Evolutionary conservation across 352 stramenopile species (phyloP).

Genomic region (Globisporangium nodosum): DNA sequence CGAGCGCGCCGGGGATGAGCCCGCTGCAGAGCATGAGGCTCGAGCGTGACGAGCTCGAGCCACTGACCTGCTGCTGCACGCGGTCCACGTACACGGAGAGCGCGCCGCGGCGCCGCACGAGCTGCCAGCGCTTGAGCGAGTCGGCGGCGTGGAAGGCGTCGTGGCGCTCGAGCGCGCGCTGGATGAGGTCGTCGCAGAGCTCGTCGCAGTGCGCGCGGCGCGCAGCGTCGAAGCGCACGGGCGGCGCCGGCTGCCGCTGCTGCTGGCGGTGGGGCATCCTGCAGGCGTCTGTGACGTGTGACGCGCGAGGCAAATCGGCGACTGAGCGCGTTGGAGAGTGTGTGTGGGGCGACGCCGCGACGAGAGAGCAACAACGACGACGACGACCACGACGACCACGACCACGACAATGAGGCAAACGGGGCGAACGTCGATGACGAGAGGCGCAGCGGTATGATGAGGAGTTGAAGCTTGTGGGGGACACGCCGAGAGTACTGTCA

Average conservation of each 20-base stretch:
- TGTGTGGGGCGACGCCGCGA: no score
- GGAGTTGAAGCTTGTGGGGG: no score
- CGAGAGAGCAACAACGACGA: no score
- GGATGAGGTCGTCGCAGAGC: constrained; percentile 51
- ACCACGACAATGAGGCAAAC: not conserved
- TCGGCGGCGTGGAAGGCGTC: constrained; percentile 45
- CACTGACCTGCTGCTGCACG: not conserved
- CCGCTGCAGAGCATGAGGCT: constrained; percentile 51
- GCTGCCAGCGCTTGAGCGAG: constrained; percentile 41
- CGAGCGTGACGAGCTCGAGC: constrained; percentile 18
- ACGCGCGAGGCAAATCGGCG: no score
- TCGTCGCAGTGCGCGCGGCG: constrained; percentile 36
- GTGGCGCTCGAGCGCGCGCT: constrained; percentile 44
- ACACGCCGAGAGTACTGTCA: no score
- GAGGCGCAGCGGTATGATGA: no score
- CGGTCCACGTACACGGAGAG: constrained; percentile 43
- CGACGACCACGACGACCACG: not conserved
- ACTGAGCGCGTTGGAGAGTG: no score
- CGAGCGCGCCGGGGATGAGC: constrained; percentile 44
- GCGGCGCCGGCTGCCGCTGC: not conserved
- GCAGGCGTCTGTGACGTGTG: not conserved
- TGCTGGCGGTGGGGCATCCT: not conserved
- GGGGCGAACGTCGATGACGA: not conserved
- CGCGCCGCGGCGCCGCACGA: constrained; percentile 46
- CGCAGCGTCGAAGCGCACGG: constrained; percentile 30